Evolutionary conservation across 2,329 filamentous ascomycete genomes (phyloP), one percentile per base, ranked within the genome.

Genomic region (Oidium heveae): DNA sequence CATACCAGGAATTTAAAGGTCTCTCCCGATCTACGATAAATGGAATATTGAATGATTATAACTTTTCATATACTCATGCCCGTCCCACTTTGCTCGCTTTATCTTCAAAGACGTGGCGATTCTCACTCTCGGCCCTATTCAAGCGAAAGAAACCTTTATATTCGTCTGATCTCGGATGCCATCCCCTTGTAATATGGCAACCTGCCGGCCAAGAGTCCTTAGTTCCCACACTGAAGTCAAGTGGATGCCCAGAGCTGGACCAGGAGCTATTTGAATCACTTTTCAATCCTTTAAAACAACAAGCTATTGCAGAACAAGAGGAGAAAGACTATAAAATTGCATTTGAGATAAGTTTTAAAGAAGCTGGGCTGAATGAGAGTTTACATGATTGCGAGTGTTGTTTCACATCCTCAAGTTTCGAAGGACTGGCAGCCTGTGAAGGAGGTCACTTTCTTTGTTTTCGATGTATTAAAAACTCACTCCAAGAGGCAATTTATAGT

Each of bases 401-500:
- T 68, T 91, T 82, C 65, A 75, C 74, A 12, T 75, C 81, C 10
- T 75, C 73, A 15, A 70, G 81, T 0, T 86, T 88, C 58, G 83
- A 89, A 65, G 77, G 84, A 61, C 74, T 88, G 56, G 78, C 82
- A 0, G 74, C 76, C n/a, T 91, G 85, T 68, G 75, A 76, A 63
- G 72, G 75, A 2, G 79, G 77, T 1, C 85, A 91, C 67, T 75
- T 84, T 63, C 73, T 89, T 55, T 91, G 85, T 68, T 81, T 88
- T 67, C 76, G 77, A 49, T 96, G 91, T 66, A 80, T 96, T 53
- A 81, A 82, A 58, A 79, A 83, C 59, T 82, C 87, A 12, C 75
- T 89, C 56, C 83, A 82, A 52, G 89, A 96, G 65, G 87, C 88
- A 1, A 71, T 96, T 0, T 96, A 94, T 64, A 91, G 91, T 0